Evolutionary conservation across 768 basidiomycete genomes (phyloP), one percentile per base, ranked within the genome.

Genomic region (Termitomyces bulborhizus): DNA sequence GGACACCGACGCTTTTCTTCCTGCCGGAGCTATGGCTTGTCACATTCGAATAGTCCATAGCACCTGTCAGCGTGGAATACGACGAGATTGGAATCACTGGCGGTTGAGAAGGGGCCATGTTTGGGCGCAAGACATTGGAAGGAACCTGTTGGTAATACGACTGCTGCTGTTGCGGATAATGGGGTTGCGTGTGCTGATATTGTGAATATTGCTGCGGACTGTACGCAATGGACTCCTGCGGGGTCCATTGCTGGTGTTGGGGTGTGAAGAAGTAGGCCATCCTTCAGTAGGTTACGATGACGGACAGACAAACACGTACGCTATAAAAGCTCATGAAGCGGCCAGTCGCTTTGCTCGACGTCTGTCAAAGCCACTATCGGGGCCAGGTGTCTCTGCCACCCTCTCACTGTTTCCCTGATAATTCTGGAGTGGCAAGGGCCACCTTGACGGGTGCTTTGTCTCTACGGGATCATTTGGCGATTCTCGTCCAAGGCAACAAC

Each of bases 1-100:
- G 18, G 36, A 62, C 60, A 24, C 55, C 36, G 3, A 44, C n/a
- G 39, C 54, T 47, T 26, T 51, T 51, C 39, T 41, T 54, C 39
- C 52, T 46, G 43, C 52, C 42, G 43, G 53, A 9, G 12, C 39
- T 37, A 37, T 26, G 51, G 15, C 41, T 55, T n/a, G 44, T 51
- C 13, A 51, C 36, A 7, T 34, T 39, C 16, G 48, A 24, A 26
- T 46, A 53, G 31, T 63, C 61, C 32, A 62, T 36, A 2, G 63
- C 63, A 26, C 60, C 63, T 5, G 61, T 26, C 4, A 65, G 58
- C 13, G 64, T 58, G 41, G 64, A 64, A 46, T 61, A 65, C 11
- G 60, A 50, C 8, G 61, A 62, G 39, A 62, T 24, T 16, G 59
- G 60, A 13, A 61, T 4, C 2, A 31, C 7, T 2, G 55, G 55